Evolutionary conservation across 441 rosid species (phyloP).

Genomic region (Arabidopsis lyrata): DNA sequence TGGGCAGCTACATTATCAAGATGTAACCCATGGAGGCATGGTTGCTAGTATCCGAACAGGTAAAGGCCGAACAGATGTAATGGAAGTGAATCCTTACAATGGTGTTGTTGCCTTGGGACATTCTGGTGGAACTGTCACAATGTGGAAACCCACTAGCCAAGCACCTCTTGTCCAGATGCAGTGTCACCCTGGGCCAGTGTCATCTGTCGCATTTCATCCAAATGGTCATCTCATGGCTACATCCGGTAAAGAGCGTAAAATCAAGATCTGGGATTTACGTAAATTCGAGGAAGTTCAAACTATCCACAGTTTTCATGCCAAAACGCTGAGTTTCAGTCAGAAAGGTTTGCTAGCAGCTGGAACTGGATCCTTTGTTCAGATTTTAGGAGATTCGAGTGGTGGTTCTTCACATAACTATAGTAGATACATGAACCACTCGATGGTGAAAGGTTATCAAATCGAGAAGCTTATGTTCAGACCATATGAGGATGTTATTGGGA

Average conservation of each 20-base stretch:
- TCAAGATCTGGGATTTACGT: conserved; percentile 93
- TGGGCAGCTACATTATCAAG: conserved; percentile 92
- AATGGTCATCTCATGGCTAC: conserved; percentile 96
- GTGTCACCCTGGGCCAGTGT: conserved; percentile 80
- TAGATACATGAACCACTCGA: conserved; percentile 80
- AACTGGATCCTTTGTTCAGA: conserved; percentile 71
- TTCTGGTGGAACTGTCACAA: conserved; percentile 81
- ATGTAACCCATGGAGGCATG: conserved; percentile 77
- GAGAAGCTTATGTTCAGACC: conserved; percentile 79
- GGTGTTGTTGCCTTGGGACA: conserved; percentile 86
- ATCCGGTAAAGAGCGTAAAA: conserved; percentile 81
- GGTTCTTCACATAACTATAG: conserved; percentile 59
- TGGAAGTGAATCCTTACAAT: conserved; percentile 84
- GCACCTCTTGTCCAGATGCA: conserved; percentile 85
- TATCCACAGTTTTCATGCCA: conserved; percentile 65
- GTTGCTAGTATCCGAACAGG: conserved; percentile 72
- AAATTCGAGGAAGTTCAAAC: conserved; percentile 81
- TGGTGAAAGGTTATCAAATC: conserved; percentile 85
- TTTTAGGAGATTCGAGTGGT: conserved; percentile 59
- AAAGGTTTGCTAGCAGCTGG: conserved; percentile 90
- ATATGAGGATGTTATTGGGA: conserved; percentile 82
- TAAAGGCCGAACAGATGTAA: conserved; percentile 76
- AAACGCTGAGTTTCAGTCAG: conserved; percentile 82
- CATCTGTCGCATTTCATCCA: conserved; percentile 89
- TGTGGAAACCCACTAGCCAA: conserved; percentile 93